A percentile compares a stretch with the other conserved stretches of the same genome.
Evolutionary conservation across 2,329 filamentous ascomycete species (phyloP).

Genomic region (Claviceps sp.): DNA sequence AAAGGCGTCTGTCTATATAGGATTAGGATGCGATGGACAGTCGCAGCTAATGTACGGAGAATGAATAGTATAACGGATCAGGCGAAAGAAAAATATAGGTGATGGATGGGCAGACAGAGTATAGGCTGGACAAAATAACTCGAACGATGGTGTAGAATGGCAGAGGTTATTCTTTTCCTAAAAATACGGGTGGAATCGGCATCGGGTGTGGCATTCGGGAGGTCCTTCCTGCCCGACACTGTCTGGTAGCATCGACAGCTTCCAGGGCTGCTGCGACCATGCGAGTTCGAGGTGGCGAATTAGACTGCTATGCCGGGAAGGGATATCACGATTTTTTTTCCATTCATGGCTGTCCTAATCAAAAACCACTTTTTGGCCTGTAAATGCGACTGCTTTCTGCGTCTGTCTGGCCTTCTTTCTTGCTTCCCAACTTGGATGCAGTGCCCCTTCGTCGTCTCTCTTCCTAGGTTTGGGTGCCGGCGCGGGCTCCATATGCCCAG

Average conservation of each 20-base stretch:
- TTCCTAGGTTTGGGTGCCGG: conserved; percentile 19
- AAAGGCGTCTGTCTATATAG: neutral
- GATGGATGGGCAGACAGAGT: neutral
- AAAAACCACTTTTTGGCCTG: conserved; percentile 14
- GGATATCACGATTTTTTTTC: neutral
- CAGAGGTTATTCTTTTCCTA: too few relatives aligned
- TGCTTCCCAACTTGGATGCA: conserved; percentile 32
- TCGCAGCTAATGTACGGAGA: neutral
- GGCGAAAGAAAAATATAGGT: neutral
- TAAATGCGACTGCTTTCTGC: conserved; percentile 9
- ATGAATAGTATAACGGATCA: neutral
- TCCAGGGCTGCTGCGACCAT: neutral
- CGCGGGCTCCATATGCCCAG: conserved; percentile 3
- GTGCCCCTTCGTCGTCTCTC: conserved; percentile 34
- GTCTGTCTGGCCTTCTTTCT: conserved; percentile 13
- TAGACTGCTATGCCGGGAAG: neutral
- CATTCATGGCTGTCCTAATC: conserved; percentile 7
- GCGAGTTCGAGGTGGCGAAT: neutral
- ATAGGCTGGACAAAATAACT: neutral
- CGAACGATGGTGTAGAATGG: neutral
- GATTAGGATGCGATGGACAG: neutral
- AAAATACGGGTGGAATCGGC: neutral
- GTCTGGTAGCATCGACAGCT: neutral
- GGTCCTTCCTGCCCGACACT: neutral
- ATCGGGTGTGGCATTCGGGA: neutral